phyloP scores from a whole-genome alignment of 75 land plant genomes.

The Cupressus sempervirens region DNA sequence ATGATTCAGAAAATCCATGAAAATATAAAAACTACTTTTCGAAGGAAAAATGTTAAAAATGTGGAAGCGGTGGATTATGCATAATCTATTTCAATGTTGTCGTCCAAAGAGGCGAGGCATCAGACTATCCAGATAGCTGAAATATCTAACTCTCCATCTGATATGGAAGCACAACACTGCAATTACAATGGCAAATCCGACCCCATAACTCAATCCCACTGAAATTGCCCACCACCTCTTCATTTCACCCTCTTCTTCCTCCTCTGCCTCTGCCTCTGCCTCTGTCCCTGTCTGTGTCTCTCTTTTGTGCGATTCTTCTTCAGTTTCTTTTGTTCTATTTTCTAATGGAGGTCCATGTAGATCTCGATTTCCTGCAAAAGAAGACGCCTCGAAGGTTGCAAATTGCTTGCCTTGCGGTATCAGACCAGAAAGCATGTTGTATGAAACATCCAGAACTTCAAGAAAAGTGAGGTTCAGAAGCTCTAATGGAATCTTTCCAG shows the following conservation, averaged over 20 bases:
- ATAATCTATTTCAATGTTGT: too few relatives aligned
- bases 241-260: too few relatives aligned
- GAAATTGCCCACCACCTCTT: too few relatives aligned
- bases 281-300: too few relatives aligned
- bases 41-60: too few relatives aligned
- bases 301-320: too few relatives aligned
- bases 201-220: not conserved
- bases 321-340: not conserved
- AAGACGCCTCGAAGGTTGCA: slow-evolving; percentile 7
- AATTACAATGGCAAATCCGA: not conserved
- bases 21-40: too few relatives aligned
- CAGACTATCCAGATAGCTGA: not conserved
- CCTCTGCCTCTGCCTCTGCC: too few relatives aligned
- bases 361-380: slow-evolving; percentile 13
- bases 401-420: slow-evolving; percentile 20
- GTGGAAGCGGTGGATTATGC: not conserved
- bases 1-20: too few relatives aligned
- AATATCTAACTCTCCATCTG: not conserved
- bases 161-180: not conserved
- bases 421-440: slow-evolving; percentile 17
- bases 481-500: slow-evolving; percentile 19
- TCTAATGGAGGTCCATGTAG: slow-evolving; percentile 11
- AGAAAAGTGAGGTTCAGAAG: slow-evolving; percentile 10
- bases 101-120: not conserved
- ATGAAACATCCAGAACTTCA: slow-evolving; percentile 8